These are phyloP conservation scores for Ophiocordyceps robertsii DNA, from an alignment of 2,329 filamentous ascomycete species.

Conservation along the genomic window DNA sequence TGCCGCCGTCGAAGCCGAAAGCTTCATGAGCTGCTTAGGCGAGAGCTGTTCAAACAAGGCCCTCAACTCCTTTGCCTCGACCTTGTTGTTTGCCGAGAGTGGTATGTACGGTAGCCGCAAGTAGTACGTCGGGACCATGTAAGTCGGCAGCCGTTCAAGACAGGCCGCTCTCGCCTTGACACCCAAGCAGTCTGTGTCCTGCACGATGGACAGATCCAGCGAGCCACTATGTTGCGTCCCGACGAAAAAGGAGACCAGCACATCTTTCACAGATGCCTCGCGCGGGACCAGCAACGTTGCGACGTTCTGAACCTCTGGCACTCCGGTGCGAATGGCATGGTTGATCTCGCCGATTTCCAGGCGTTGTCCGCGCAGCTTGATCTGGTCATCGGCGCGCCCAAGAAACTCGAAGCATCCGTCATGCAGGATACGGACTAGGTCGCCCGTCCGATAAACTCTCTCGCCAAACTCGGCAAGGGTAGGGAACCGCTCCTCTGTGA, in stretches of 20 bases:
- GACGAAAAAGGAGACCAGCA: constrained; percentile 64
- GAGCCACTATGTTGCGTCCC: constrained; percentile 3
- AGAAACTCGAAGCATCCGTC: constrained; percentile 80
- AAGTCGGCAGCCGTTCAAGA: constrained; percentile 54
- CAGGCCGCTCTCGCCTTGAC: constrained; percentile 47
- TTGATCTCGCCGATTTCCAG: constrained; percentile 90
- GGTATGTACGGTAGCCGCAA: constrained; percentile 60
- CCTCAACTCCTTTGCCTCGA: constrained; percentile 58
- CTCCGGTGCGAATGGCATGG: constrained; percentile 55
- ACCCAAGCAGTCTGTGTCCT: constrained; percentile 24
- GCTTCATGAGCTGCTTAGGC: constrained; percentile 44
- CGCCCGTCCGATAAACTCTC: constrained; percentile 74
- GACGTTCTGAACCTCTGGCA: constrained; percentile 48
- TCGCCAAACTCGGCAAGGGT: constrained; percentile 41
- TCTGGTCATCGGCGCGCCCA: constrained; percentile 78
- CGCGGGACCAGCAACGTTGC: constrained; percentile 64
- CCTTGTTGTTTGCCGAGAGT: constrained; percentile 81
- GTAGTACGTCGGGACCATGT: constrained; percentile 86
- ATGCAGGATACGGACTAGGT: constrained; percentile 68
- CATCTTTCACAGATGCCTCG: constrained; percentile 59
- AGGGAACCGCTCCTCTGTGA: constrained; percentile 68
- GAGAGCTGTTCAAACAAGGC: constrained; percentile 50
- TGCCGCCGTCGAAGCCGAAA: constrained; percentile 23
- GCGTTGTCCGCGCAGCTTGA: constrained; percentile 80
- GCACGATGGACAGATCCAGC: constrained; percentile 9